Conservation (phyloP, 257 asterid genomes). For the Striga asiatica region DNA sequence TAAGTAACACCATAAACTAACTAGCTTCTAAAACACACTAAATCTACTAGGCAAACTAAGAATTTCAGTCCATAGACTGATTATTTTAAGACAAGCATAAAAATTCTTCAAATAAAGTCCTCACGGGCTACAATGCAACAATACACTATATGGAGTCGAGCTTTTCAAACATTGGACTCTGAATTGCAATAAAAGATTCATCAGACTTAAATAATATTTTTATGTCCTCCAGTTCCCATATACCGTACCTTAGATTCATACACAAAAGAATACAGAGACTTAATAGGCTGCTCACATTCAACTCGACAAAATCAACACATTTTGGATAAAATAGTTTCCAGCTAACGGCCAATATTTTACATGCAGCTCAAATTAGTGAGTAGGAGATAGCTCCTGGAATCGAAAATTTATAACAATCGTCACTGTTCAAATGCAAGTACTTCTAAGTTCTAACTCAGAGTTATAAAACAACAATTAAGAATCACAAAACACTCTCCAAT, state of each 20-base stretch:
- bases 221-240: neutral
- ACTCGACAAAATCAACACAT: neutral
- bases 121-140: neutral
- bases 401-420: no score
- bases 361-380: no score
- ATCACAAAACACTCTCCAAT: neutral
- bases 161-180: neutral
- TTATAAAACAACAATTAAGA: neutral
- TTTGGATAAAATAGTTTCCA: no score
- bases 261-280: neutral
- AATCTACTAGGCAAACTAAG: neutral
- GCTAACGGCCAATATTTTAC: no score
- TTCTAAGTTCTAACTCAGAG: neutral
- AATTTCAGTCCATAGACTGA: neutral
- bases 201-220: no score
- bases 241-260: neutral
- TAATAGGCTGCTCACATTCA: neutral
- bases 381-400: no score
- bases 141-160: neutral
- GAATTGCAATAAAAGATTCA: no score
- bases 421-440: slow-evolving; percentile 1
- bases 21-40: slow-evolving; percentile 9
- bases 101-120: neutral
- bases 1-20: neutral
- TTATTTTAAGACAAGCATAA: neutral